Conservation (phyloP, 257 asterid genomes). For the Fraxinus excelsior region DNA sequence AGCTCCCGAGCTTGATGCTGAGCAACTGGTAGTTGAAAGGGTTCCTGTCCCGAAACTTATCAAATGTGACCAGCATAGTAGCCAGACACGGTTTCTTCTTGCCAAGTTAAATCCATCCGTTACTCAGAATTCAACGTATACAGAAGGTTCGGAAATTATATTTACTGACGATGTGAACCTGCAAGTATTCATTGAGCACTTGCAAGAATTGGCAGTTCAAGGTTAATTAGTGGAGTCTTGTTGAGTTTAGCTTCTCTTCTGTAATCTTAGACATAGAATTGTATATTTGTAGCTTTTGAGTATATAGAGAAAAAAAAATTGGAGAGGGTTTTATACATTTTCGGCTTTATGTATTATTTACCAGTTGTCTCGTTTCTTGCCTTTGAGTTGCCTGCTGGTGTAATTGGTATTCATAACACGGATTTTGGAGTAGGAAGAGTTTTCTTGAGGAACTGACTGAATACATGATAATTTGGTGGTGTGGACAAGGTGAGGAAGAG, state of each 20-base stretch:
- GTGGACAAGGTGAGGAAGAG: too few species aligned
- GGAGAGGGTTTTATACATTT: not conserved
- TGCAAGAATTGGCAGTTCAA: slow-evolving; percentile 89
- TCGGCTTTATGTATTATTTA: not conserved
- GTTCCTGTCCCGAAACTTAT: slow-evolving; percentile 83
- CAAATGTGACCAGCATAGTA: slow-evolving; percentile 89
- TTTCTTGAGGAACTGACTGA: not conserved
- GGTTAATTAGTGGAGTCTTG: slow-evolving; percentile 41
- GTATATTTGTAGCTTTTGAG: slow-evolving; percentile 25
- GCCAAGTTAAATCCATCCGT: slow-evolving; percentile 90
- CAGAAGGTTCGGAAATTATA: slow-evolving; percentile 63
- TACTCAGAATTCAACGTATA: not conserved
- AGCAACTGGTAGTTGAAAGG: slow-evolving; percentile 69
- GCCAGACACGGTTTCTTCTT: slow-evolving; percentile 92
- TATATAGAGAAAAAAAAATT: not conserved
- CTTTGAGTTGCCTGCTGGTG: not conserved
- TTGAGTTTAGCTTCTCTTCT: slow-evolving; percentile 14
- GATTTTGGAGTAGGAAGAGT: not conserved
- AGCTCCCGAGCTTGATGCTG: slow-evolving; percentile 85
- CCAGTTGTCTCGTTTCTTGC: not conserved
- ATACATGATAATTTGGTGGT: too few species aligned
- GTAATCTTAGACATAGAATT: slow-evolving; percentile 9
- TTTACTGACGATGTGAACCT: slow-evolving; percentile 86
- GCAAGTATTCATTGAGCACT: slow-evolving; percentile 75
- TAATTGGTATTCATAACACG: not conserved